Conservation (phyloP, 352 stramenopile species). For the Pythium insidiosum region DNA sequence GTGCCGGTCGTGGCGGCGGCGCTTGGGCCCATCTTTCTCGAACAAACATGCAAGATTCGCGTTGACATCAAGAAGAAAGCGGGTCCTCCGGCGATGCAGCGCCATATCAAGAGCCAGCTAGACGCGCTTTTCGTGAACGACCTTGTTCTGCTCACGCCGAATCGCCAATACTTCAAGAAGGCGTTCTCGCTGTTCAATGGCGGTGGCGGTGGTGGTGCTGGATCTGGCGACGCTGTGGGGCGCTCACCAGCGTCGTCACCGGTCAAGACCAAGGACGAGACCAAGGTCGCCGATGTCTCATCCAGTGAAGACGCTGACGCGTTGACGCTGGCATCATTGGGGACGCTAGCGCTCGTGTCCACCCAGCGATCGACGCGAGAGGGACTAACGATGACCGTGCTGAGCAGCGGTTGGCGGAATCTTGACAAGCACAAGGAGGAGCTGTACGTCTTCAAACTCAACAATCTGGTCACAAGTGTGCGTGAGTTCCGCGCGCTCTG, state of each 20-base stretch:
- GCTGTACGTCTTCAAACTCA: slow-evolving; percentile 76
- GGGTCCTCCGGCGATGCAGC: slow-evolving; percentile 15
- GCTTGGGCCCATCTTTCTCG: slow-evolving; percentile 48
- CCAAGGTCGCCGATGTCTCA: background rate
- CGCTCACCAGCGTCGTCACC: too few species aligned
- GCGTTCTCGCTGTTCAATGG: slow-evolving; percentile 12
- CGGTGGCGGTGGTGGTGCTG: slow-evolving; percentile 1
- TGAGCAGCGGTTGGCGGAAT: slow-evolving; percentile 36
- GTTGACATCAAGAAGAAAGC: slow-evolving; percentile 48
- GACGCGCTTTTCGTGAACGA: slow-evolving; percentile 67
- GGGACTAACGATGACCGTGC: slow-evolving; percentile 58
- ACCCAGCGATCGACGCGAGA: slow-evolving; percentile 65
- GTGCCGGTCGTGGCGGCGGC: slow-evolving; percentile 38
- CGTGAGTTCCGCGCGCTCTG: slow-evolving; percentile 83
- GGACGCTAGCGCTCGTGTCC: slow-evolving; percentile 67
- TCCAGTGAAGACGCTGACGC: slow-evolving; percentile 4
- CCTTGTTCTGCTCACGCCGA: slow-evolving; percentile 60
- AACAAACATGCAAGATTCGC: slow-evolving; percentile 59
- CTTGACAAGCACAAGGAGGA: slow-evolving; percentile 38
- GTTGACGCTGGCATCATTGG: too few species aligned
- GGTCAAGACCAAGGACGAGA: background rate
- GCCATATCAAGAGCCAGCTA: slow-evolving; percentile 22
- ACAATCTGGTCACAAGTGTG: slow-evolving; percentile 85
- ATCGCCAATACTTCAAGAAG: slow-evolving; percentile 39
- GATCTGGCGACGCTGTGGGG: background rate